These are phyloP conservation scores for Auriculariales sp. DNA, from an alignment of 768 basidiomycete genomes.

Conservation along the genomic window DNA sequence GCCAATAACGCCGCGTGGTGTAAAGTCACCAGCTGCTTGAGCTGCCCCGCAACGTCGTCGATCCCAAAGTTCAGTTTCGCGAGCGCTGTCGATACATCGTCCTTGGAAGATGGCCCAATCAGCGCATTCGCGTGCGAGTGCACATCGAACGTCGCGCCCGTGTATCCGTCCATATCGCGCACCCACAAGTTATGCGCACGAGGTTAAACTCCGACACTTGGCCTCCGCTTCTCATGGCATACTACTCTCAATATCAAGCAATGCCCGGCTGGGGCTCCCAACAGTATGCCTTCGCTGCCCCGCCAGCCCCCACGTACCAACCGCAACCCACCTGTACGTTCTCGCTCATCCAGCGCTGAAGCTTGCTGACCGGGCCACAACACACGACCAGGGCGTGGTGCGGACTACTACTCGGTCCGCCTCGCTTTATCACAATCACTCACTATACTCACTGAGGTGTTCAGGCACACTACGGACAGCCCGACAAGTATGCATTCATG, in stretches of 20 bases:
- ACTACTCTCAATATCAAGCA: slow-evolving; percentile 12
- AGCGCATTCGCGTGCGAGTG: slow-evolving; percentile 87
- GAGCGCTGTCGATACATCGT: slow-evolving; percentile 81
- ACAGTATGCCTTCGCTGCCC: slow-evolving; percentile 9
- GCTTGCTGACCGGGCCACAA: slow-evolving; percentile 5
- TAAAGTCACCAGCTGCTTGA: slow-evolving; percentile 66
- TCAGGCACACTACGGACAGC: slow-evolving; percentile 8
- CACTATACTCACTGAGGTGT: not conserved
- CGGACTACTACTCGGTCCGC: slow-evolving; percentile 4
- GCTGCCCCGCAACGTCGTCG: slow-evolving; percentile 85
- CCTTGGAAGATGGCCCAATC: slow-evolving; percentile 67
- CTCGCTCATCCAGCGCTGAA: not conserved
- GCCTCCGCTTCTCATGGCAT: slow-evolving; percentile 9
- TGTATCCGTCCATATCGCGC: slow-evolving; percentile 69
- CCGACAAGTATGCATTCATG: slow-evolving; percentile 9
- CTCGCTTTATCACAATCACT: not conserved
- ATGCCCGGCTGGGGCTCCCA: slow-evolving; percentile 11
- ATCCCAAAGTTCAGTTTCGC: slow-evolving; percentile 77
- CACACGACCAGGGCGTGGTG: slow-evolving; percentile 3
- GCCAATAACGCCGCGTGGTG: slow-evolving; percentile 75
- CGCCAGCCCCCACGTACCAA: slow-evolving; percentile 11
- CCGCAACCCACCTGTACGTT: slow-evolving; percentile 10
- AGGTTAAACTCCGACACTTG: too few species aligned
- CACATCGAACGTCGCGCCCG: slow-evolving; percentile 62
- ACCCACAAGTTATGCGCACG: too few species aligned